These are phyloP conservation scores for Yarrowia yakushimensis DNA, from an alignment of 805 yeast species.

Conservation along the genomic window DNA sequence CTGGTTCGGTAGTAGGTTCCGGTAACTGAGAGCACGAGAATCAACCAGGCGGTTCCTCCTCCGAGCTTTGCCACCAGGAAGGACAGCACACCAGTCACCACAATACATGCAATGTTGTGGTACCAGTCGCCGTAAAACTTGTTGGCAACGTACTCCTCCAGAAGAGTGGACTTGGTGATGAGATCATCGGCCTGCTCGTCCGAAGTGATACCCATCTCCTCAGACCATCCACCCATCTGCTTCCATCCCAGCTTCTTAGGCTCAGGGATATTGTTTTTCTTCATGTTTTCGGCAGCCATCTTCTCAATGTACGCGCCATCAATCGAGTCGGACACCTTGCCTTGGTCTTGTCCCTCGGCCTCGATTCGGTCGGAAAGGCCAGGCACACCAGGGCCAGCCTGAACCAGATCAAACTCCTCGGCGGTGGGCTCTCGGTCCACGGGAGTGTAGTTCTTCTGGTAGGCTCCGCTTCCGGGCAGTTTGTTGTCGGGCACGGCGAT, in stretches of 20 bases:
- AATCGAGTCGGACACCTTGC: constrained; percentile 14
- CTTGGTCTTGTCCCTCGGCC: not conserved
- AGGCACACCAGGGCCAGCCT: constrained; percentile 8
- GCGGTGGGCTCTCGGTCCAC: constrained; percentile 18
- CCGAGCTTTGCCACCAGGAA: constrained; percentile 76
- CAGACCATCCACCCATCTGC: constrained; percentile 85
- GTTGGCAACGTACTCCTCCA: constrained; percentile 75
- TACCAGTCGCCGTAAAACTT: constrained; percentile 92
- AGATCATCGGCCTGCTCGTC: constrained; percentile 69
- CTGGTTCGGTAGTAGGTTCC: constrained; percentile 78
- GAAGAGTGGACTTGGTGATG: constrained; percentile 61
- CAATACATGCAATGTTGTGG: constrained; percentile 73
- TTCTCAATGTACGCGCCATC: constrained; percentile 20
- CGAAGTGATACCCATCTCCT: constrained; percentile 56
- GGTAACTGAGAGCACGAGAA: constrained; percentile 60
- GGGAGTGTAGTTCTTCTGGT: constrained; percentile 13
- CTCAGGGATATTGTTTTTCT: constrained; percentile 42
- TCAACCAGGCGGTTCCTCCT: constrained; percentile 76
- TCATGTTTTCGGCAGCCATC: constrained; percentile 25
- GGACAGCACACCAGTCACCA: constrained; percentile 65
- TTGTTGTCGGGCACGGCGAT: constrained; percentile 23
- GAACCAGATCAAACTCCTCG: constrained; percentile 1
- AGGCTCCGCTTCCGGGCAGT: not conserved
- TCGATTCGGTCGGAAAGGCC: not conserved
- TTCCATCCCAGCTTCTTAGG: constrained; percentile 84